A percentile compares a stretch with the other conserved stretches of the same genome.
phyloP scores from a whole-genome alignment of 176 grass and related monocot genomes.

The Puccinellia tenuiflora region DNA sequence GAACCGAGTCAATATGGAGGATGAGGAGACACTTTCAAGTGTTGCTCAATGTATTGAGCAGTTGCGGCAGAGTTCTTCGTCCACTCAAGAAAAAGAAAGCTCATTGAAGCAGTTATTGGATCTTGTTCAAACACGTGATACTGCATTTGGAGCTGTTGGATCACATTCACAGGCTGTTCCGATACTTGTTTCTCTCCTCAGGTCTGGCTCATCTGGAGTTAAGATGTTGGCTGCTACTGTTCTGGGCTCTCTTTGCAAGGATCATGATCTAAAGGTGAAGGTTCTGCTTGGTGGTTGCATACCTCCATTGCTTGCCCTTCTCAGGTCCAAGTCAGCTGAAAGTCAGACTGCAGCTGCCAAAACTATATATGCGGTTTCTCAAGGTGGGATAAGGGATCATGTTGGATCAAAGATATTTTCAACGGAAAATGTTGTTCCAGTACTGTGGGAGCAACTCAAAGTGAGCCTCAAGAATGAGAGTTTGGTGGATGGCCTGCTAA shows the following conservation, averaged over 20 bases:
- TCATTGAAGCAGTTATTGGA: constrained; percentile 85
- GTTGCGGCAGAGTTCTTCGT: constrained; percentile 69
- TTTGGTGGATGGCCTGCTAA: constrained; percentile 75
- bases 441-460: constrained; percentile 87
- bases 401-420: constrained; percentile 97
- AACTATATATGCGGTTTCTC: constrained; percentile 89
- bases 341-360: constrained; percentile 78
- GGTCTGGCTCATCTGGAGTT: constrained; percentile 70
- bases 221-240: constrained; percentile 81
- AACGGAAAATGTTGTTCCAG: constrained; percentile 83
- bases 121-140: constrained; percentile 90
- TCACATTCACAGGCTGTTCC: constrained; percentile 87
- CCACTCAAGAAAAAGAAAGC: constrained; percentile 74
- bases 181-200: constrained; percentile 87
- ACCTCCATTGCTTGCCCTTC: constrained; percentile 81
- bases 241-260: constrained; percentile 92
- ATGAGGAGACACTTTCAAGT: constrained; percentile 89
- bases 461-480: constrained; percentile 67
- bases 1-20: constrained; percentile 65
- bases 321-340: constrained; percentile 75
- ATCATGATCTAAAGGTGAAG: constrained; percentile 87
- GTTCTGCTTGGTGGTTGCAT: constrained; percentile 92
- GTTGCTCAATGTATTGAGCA: constrained; percentile 92
- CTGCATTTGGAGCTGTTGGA: constrained; percentile 77
- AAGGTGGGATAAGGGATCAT: constrained; percentile 91